Evolutionary conservation across 2,329 filamentous ascomycete genomes (phyloP), one percentile per base, ranked within the genome.

Genomic region (Colletotrichum tamarilloi): DNA sequence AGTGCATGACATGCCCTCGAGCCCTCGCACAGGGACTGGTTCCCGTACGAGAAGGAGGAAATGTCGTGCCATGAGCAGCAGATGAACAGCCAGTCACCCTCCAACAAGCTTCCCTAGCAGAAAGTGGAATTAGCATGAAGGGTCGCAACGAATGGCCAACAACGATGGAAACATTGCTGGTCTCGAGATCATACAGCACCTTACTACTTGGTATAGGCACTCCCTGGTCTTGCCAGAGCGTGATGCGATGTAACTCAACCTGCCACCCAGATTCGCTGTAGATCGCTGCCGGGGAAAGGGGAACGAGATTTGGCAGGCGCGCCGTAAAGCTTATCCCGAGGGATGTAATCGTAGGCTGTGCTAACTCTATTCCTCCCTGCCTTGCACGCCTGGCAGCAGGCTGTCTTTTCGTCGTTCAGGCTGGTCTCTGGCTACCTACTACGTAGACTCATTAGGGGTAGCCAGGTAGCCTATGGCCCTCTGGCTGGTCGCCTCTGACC

Each of bases 221-320:
- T 52, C 22, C 22, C 1, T 14, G 7, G 38, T 22, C 35, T n/a
- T 28, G 8, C n/a, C 22, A 56, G 26, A 28, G 16, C 22, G 30
- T 28, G 49, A 38, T 12, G 16, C 30, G 49, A 65, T 56, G 49
- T 52, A 56, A 56, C 62, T 56, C 14, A 28, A 56, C 46, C 30
- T 56, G 16, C 62, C 62, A 56, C 4, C 62, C 28, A 67, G 26
- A 46, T 46, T 35, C 49, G n/a, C 42, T 26, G 68, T 30, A 56
- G 63, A 72, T 72, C 68, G 64, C 49, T 62, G 57, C 35, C 9
- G 55, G 22, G 26, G 52, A 30, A 24, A 38, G 57, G 63, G 11
- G 19, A 49, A 22, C 32, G 62, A 71, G 62, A 16, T 62, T 55
- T 71, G 62, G 63, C 63, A 58, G 68, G 26, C 64, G 57, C 49